A percentile compares a stretch with the other conserved stretches of the same genome.
These are phyloP conservation scores for Phytopythium ostracodes DNA, from an alignment of 352 stramenopile genomes.

Conservation along the genomic window DNA sequence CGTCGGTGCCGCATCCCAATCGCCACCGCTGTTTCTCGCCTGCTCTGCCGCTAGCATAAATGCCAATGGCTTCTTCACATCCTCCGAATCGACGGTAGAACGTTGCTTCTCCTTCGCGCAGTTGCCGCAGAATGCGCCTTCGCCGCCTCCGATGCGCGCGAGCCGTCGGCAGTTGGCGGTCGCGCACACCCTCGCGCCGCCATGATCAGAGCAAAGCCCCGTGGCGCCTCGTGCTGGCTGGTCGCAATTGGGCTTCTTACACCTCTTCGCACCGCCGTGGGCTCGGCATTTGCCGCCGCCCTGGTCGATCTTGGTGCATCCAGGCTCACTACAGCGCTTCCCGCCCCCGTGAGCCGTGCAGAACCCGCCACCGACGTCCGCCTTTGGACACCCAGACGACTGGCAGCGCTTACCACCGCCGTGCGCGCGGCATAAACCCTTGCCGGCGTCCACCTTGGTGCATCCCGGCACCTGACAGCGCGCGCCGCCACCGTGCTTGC, in stretches of 20 bases:
- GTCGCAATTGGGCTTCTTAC: constrained; percentile 40
- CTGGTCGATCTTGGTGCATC: constrained; percentile 81
- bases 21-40: not conserved
- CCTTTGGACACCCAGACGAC: constrained; percentile 46
- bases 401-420: constrained; percentile 74
- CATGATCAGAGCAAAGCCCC: constrained; percentile 66
- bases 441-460: constrained; percentile 74
- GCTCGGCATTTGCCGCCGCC: constrained; percentile 75
- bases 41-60: not conserved
- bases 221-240: constrained; percentile 51
- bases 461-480: constrained; percentile 70
- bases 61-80: not conserved
- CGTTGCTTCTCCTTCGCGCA: constrained; percentile 28
- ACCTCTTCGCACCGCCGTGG: constrained; percentile 69
- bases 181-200: constrained; percentile 52
- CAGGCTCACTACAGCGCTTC: constrained; percentile 55
- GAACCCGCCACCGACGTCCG: constrained; percentile 77
- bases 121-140: constrained; percentile 32
- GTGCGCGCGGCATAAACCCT: constrained; percentile 66
- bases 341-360: constrained; percentile 80
- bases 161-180: constrained; percentile 56
- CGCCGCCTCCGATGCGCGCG: constrained; percentile 31
- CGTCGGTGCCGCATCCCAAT: too few species aligned
- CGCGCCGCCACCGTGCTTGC: constrained; percentile 68
- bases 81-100: not conserved